These are phyloP conservation scores for Cutaneotrichosporon sp. DNA, from an alignment of 1,284 basidiomycete species.

Conservation along the genomic window DNA sequence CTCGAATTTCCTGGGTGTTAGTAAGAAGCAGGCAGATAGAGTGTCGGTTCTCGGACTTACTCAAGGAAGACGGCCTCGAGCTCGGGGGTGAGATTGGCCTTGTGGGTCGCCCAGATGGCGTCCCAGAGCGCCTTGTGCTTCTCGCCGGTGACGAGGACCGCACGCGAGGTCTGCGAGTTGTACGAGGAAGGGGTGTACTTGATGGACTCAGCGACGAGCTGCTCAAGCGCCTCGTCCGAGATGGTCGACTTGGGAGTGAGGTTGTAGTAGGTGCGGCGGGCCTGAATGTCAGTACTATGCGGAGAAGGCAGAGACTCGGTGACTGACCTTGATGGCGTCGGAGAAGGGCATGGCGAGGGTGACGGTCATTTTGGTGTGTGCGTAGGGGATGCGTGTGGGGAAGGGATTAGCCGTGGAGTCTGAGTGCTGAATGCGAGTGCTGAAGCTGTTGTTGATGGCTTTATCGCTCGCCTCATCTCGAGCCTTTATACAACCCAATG, in stretches of 20 bases:
- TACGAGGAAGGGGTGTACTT: constrained; percentile 49
- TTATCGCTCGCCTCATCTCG: too few relatives aligned
- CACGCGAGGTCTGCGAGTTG: constrained; percentile 52
- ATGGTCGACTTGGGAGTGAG: constrained; percentile 47
- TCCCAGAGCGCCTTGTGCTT: constrained; percentile 51
- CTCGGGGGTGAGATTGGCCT: constrained; percentile 10
- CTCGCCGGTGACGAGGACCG: constrained; percentile 49
- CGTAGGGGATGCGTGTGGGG: not conserved
- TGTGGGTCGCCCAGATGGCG: constrained; percentile 28
- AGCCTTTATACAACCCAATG: too few relatives aligned
- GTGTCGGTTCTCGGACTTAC: constrained; percentile 43
- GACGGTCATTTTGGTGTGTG: constrained; percentile 6
- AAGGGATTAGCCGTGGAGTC: not conserved
- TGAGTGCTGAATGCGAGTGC: not conserved
- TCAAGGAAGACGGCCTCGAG: constrained; percentile 12
- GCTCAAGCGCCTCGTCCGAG: constrained; percentile 43
- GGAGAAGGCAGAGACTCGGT: not conserved
- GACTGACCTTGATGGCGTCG: constrained; percentile 40
- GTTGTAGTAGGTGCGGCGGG: constrained; percentile 50
- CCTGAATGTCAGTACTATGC: constrained; percentile 18
- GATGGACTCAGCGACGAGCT: constrained; percentile 48
- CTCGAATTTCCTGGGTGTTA: too few relatives aligned
- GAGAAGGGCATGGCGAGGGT: constrained; percentile 27
- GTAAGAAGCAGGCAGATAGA: too few relatives aligned
- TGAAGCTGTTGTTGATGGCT: too few relatives aligned